These are phyloP conservation scores for Yarrowia galli DNA, from an alignment of 1,139 yeast species.

Conservation along the genomic window DNA sequence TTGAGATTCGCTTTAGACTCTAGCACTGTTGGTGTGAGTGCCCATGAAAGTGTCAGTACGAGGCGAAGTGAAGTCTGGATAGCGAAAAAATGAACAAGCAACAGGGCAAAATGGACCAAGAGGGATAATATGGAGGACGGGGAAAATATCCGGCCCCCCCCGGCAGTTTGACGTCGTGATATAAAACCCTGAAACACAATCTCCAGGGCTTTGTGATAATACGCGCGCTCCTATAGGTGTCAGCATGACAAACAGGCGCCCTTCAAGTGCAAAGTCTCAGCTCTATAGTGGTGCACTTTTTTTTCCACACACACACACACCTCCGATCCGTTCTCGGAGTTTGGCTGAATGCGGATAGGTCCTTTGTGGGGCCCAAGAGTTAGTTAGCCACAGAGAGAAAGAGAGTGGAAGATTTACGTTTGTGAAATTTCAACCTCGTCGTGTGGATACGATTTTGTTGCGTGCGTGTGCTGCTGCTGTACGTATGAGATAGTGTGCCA, in stretches of 20 bases:
- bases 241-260: not conserved
- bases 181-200: not conserved
- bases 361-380: too few relatives aligned
- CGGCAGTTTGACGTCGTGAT: not conserved
- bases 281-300: too few relatives aligned
- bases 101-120: not conserved
- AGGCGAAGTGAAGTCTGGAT: not conserved
- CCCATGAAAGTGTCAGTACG: constrained; percentile 26
- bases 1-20: constrained; percentile 19
- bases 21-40: not conserved
- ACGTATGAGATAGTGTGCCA: too few relatives aligned
- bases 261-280: not conserved
- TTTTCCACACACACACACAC: not conserved
- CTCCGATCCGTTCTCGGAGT: constrained; percentile 2
- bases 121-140: not conserved
- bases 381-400: not conserved
- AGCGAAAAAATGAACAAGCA: not conserved
- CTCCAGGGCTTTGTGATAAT: not conserved
- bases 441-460: not conserved
- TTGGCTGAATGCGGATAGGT: not conserved
- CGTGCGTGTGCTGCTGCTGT: too few relatives aligned
- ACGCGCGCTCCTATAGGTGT: too few relatives aligned
- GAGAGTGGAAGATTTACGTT: not conserved
- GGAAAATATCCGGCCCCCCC: too few relatives aligned
- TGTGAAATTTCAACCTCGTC: not conserved